These are phyloP conservation scores for Apiotrichum akiyoshidainum DNA, from an alignment of 1,284 basidiomycete species.

Conservation along the genomic window DNA sequence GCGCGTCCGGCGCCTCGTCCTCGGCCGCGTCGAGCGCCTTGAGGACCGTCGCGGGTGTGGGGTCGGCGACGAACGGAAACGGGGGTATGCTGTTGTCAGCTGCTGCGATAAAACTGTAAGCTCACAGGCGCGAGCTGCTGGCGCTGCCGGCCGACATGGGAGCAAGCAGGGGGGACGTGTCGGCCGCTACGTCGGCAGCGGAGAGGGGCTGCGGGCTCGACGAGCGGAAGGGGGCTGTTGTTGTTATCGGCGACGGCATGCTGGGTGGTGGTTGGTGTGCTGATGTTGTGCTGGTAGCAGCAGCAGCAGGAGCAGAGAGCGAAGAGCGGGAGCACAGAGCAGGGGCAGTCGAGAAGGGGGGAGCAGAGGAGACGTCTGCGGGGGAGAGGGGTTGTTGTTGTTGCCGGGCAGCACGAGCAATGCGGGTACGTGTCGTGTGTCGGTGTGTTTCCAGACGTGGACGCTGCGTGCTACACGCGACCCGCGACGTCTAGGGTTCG, in stretches of 20 bases:
- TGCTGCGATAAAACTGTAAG: no score
- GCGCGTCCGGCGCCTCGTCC: not conserved
- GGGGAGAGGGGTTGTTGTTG: no score
- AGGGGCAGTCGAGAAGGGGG: no score
- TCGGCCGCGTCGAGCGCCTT: not conserved
- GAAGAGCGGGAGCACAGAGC: no score
- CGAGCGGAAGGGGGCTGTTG: not conserved
- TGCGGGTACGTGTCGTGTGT: no score
- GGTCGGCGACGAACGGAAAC: not conserved
- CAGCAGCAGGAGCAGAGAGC: no score
- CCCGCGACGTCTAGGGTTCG: no score
- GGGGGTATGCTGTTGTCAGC: not conserved
- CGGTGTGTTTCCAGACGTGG: no score
- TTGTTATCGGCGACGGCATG: not conserved
- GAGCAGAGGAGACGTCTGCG: no score
- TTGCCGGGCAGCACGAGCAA: no score
- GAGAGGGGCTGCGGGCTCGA: not conserved
- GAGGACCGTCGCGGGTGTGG: conserved; percentile 5
- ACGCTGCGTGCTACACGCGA: no score
- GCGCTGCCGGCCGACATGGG: not conserved
- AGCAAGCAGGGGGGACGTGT: not conserved
- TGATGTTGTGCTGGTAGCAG: not conserved
- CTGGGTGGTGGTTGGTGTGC: not conserved
- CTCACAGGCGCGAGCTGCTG: not conserved
- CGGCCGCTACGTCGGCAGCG: not conserved